Base-by-base conservation (phyloP, 2,329 filamentous ascomycete species). In the Xylariales sp. region DNA sequence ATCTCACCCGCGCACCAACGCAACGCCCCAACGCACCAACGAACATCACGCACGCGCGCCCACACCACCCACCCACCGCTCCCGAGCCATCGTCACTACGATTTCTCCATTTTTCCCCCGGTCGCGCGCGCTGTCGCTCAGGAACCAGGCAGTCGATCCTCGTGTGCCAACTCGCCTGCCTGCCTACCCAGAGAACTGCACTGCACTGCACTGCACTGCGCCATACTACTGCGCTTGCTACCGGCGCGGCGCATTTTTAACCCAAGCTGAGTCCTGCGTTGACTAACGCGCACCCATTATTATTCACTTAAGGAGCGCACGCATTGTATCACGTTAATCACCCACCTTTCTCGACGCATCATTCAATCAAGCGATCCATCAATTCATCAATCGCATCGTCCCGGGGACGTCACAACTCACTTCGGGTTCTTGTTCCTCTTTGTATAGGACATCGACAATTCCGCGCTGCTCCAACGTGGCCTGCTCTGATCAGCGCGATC, bases 401-500 rank as follows among this genome's bases (percentile, higher is more conserved):
- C 54, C 36, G 45, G 32, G 28, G 46, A 39, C 57, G 12, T 28
- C 39, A 23, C 52, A n/a, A 34, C 36, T 45, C 69, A 68, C 64
- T 67, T 72, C 50, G 59, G 63, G 52, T 36, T 54, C 32, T 45
- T 49, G 30, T 34, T 56, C 34, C 39, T 62, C 5, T 14, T 54
- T 5, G 34, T 23, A 14, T 16, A 56, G 53, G 30, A 62, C 64
- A 65, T 57, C 65, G 62, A 67, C 71, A 57, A 62, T 57, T 60
- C 70, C 68, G 71, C 73, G 68, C 69, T 64, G 64, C 53, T 64
- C 68, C 65, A 41, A 66, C 69, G 46, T 55, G 23, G 60, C 57
- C 55, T 72, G 54, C 65, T 68, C 67, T 69, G 72, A 76, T 75
- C 74, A 75, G 74, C 76, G 75, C 76, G 73, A 76, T 77, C 75